A percentile compares a stretch with the other conserved stretches of the same genome.
These are phyloP conservation scores for Oryza meyeriana DNA, from an alignment of 176 grass and related monocot genomes.

Conservation along the genomic window DNA sequence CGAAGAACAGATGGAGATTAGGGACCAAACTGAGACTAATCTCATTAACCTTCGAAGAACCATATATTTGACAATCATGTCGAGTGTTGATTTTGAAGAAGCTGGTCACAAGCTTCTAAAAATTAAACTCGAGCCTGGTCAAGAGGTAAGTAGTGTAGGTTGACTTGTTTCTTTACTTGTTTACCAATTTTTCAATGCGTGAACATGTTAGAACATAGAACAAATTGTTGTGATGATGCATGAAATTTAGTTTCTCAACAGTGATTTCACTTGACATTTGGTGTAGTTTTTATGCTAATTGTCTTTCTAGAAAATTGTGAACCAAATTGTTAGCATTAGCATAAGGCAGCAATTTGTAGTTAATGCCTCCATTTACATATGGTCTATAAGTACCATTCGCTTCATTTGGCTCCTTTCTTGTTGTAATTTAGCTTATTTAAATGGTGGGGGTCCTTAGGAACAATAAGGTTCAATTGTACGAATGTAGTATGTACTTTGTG, in stretches of 20 bases:
- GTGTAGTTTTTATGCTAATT: background rate
- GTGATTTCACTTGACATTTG: background rate
- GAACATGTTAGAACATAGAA: background rate
- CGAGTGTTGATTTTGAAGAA: slow-evolving; percentile 99
- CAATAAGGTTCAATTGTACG: too few species aligned
- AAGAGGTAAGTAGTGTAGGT: slow-evolving; percentile 64
- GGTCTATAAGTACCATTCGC: too few species aligned
- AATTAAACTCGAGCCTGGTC: slow-evolving; percentile 96
- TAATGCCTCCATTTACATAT: background rate
- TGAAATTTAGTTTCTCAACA: background rate
- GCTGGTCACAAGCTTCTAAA: slow-evolving; percentile 97
- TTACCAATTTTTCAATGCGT: background rate
- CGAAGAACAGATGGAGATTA: slow-evolving; percentile 86
- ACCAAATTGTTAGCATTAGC: background rate
- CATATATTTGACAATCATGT: slow-evolving; percentile 98
- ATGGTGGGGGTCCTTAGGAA: too few species aligned
- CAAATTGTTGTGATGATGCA: background rate
- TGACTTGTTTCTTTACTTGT: background rate
- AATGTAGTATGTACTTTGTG: background rate
- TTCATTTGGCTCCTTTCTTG: too few species aligned
- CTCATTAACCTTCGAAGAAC: slow-evolving; percentile 89
- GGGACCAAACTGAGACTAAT: slow-evolving; percentile 91
- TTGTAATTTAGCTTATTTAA: too few species aligned
- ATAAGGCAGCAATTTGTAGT: background rate
- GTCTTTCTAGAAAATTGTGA: background rate